Conservation (phyloP, 164 flowering plant genomes). For the Euptelea pleiosperma region DNA sequence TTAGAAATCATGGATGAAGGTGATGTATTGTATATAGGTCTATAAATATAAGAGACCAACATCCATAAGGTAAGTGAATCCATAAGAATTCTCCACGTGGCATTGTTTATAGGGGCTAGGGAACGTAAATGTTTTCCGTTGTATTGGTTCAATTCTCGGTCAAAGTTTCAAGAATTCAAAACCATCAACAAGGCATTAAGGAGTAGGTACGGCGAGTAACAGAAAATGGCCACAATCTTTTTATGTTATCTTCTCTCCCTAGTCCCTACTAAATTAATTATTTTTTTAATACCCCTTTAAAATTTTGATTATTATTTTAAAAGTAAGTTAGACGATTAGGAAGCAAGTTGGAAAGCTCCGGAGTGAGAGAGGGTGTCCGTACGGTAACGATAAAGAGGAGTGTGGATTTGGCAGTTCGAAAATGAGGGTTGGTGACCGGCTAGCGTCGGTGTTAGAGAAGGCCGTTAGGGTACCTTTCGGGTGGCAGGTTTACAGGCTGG, state of each 20-base stretch:
- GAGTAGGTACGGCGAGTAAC: constrained; percentile 40
- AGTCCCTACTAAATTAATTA: background rate
- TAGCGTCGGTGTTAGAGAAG: constrained; percentile 22
- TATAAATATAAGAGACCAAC: too few relatives aligned
- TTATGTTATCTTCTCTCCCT: too few relatives aligned
- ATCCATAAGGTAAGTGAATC: too few relatives aligned
- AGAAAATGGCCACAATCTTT: constrained; percentile 29
- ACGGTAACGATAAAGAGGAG: constrained; percentile 9
- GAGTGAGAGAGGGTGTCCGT: constrained; percentile 7
- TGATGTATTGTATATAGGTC: too few relatives aligned
- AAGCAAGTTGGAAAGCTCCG: background rate
- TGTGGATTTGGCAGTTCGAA: constrained; percentile 7
- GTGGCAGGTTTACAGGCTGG: constrained; percentile 59
- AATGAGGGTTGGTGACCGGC: constrained; percentile 21
- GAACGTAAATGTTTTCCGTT: too few relatives aligned
- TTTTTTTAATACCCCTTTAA: background rate
- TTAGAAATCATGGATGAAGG: too few relatives aligned
- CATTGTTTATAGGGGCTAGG: too few relatives aligned
- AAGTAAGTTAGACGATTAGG: background rate
- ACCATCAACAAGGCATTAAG: constrained; percentile 18
- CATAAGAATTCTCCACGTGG: too few relatives aligned
- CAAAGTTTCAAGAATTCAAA: constrained; percentile 4
- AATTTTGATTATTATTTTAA: too few relatives aligned
- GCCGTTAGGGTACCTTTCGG: constrained; percentile 25
- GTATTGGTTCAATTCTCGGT: too few relatives aligned